These are phyloP conservation scores for Calocybe cyanea DNA, from an alignment of 768 basidiomycete genomes.

Conservation along the genomic window DNA sequence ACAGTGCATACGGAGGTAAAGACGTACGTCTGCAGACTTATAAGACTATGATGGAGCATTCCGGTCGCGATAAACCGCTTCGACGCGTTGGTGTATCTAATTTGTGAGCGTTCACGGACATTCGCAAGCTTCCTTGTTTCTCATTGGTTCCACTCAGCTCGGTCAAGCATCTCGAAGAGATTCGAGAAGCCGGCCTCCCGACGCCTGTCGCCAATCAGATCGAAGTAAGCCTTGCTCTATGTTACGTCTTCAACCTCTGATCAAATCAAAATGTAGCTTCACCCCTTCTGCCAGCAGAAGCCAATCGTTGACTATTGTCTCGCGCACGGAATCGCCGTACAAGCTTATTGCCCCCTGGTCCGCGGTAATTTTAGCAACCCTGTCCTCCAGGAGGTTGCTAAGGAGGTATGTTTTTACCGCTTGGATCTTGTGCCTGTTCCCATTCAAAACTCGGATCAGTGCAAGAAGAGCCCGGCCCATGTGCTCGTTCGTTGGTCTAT, in stretches of 20 bases:
- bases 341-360: slow-evolving; percentile 76
- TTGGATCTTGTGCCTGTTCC: not conserved
- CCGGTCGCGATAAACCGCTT: slow-evolving; percentile 53
- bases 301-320: slow-evolving; percentile 74
- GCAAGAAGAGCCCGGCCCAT: slow-evolving; percentile 63
- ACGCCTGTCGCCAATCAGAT: slow-evolving; percentile 76
- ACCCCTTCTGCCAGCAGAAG: slow-evolving; percentile 78
- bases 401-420: slow-evolving; percentile 43
- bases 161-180: slow-evolving; percentile 71
- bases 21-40: slow-evolving; percentile 63
- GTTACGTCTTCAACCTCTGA: not conserved
- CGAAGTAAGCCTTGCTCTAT: slow-evolving; percentile 44
- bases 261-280: slow-evolving; percentile 42
- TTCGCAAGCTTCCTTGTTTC: not conserved
- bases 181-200: slow-evolving; percentile 54
- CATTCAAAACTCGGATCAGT: slow-evolving; percentile 32
- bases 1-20: slow-evolving; percentile 62
- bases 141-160: slow-evolving; percentile 34
- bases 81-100: slow-evolving; percentile 76
- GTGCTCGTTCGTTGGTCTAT: slow-evolving; percentile 87
- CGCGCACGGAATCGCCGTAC: slow-evolving; percentile 51
- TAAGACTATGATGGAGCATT: slow-evolving; percentile 58
- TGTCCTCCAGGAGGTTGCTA: slow-evolving; percentile 47
- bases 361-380: slow-evolving; percentile 54
- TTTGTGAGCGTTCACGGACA: slow-evolving; percentile 46